Evolutionary conservation across 1,284 basidiomycete genomes (phyloP).

Genomic region (Cryptococcus sp.): DNA sequence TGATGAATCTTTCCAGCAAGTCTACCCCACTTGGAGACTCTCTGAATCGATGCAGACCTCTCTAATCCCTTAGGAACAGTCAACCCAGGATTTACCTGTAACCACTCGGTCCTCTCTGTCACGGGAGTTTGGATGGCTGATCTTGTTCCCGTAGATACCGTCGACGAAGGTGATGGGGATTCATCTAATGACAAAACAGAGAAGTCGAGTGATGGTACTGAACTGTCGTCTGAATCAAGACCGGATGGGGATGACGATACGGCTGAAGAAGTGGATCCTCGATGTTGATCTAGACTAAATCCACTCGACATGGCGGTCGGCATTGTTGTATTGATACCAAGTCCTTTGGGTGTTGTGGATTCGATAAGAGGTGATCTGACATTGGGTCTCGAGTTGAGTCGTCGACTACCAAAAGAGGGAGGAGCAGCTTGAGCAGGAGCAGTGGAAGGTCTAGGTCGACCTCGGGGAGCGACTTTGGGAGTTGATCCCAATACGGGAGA

Average conservation of each 20-base stretch:
- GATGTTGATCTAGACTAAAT: slow-evolving; percentile 1
- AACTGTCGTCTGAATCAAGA: background rate
- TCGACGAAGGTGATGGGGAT: background rate
- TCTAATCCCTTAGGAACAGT: background rate
- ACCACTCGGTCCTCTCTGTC: background rate
- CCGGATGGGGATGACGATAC: background rate
- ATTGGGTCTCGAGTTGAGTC: background rate
- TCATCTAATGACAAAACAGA: slow-evolving; percentile 11
- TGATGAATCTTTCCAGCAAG: background rate
- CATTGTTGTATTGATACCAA: slow-evolving; percentile 9
- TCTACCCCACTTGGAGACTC: background rate
- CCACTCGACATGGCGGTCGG: background rate
- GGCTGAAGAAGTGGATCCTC: slow-evolving; percentile 4
- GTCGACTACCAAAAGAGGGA: slow-evolving; percentile 7
- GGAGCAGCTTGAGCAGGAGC: slow-evolving; percentile 7
- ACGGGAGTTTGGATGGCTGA: background rate
- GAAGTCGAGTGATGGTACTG: slow-evolving; percentile 11
- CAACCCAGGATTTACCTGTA: background rate
- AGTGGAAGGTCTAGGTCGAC: slow-evolving; percentile 7
- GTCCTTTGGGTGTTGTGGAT: slow-evolving; percentile 4
- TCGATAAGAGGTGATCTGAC: background rate
- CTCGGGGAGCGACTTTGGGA: background rate
- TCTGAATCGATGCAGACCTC: background rate
- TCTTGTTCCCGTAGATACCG: background rate
- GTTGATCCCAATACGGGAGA: background rate